Percentiles rank a stretch among this genome's conserved stretches.
Evolutionary conservation across 2,329 filamentous ascomycete species (phyloP).

Genomic region (Leptosphaerulina australis): DNA sequence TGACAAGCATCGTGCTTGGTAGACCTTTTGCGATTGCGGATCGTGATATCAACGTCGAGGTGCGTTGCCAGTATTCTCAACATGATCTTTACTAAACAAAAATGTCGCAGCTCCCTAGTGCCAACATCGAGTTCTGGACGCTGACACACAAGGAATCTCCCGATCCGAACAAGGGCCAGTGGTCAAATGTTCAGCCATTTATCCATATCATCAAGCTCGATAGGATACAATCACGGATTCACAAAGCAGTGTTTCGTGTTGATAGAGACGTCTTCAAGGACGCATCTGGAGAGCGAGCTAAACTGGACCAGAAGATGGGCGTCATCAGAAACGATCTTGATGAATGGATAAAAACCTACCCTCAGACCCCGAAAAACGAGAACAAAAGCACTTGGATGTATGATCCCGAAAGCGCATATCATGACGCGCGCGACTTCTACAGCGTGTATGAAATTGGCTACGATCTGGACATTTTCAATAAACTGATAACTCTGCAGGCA

Average conservation of each 20-base stretch:
- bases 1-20: constrained; percentile 35
- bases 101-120: constrained; percentile 31
- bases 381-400: constrained; percentile 38
- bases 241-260: constrained; percentile 35
- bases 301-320: constrained; percentile 29
- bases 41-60: constrained; percentile 38
- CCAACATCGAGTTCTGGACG: constrained; percentile 27
- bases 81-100: not conserved
- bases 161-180: constrained; percentile 17
- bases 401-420: constrained; percentile 30
- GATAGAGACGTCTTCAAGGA: constrained; percentile 25
- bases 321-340: constrained; percentile 28
- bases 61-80: not conserved
- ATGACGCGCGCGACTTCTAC: constrained; percentile 35
- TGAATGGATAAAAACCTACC: constrained; percentile 26
- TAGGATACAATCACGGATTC: constrained; percentile 33
- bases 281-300: constrained; percentile 22
- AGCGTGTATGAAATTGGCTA: constrained; percentile 19
- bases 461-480: too few species aligned
- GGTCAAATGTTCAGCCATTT: constrained; percentile 36
- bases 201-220: constrained; percentile 37
- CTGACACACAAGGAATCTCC: constrained; percentile 29
- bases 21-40: constrained; percentile 37
- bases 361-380: constrained; percentile 27
- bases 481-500: constrained; percentile 10